Base-by-base conservation (phyloP, 2,329 filamentous ascomycete genomes). In the Aspergillus caelatus region DNA sequence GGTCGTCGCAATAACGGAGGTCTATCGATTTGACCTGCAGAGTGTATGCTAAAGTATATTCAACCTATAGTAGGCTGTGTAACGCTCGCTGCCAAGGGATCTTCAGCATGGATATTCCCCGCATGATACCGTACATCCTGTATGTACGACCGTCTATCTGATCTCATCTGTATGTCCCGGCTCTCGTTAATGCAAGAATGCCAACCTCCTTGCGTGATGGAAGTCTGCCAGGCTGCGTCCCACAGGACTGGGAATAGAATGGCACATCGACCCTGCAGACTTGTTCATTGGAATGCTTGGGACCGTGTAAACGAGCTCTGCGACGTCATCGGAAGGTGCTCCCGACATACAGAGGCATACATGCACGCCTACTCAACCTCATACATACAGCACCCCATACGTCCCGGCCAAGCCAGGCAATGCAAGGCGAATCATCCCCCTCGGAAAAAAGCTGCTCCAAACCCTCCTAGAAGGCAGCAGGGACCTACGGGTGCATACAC, bases 61-160 rank as follows among this genome's bases (percentile, higher is more conserved):
- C 50, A 34, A 14, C 28, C 50, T 14, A 32, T n/a, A 53, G n/a
- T 54, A 34, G 30, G 16, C 52, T 54, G 52, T 36, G 52, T 23
- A 34, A 23, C 52, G n/a, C 43, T 16, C n/a, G 21, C 39, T 60
- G 67, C 67, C 65, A 69, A 67, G 67, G 63, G 67, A 68, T 69
- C 64, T 62, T 21, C 67, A 58, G 34, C 67, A 66, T 66, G 66
- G 67, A 65, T 69, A 32, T 55, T 55, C 52, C 52, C 52, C 52
- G 52, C 52, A 55, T 23, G 36, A 23, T 26, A 34, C 32, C 32
- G 32, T 32, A 48, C 45, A 26, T 23, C 12, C n/a, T 46, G 21
- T 11, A 46, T 46, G 21, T 11, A 46, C 43, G n/a, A 52, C 30
- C 8, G 26, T 58, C 9, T 43, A 46, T 34, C 30, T 57, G 56